Evolutionary conservation across 2,329 filamentous ascomycete species (phyloP).

Genomic region (Aspergillus neoniger): DNA sequence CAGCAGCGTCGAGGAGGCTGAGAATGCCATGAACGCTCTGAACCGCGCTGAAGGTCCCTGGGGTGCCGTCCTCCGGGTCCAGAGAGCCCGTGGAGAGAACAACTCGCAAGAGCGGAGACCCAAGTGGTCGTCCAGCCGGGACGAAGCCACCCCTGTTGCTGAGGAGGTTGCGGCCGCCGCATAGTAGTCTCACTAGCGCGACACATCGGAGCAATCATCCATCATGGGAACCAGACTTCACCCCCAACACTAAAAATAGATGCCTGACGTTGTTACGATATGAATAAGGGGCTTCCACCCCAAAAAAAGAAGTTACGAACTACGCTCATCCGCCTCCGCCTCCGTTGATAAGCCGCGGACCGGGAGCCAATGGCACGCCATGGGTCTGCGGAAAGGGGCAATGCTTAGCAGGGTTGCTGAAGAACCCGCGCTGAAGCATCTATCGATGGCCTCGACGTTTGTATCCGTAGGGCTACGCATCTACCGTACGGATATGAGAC

Average conservation of each 20-base stretch:
- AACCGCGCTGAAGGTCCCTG: slow-evolving; percentile 44
- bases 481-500: not conserved
- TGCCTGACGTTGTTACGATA: slow-evolving; percentile 9
- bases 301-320: slow-evolving; percentile 7
- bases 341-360: not conserved
- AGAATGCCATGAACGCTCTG: slow-evolving; percentile 51
- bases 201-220: not conserved
- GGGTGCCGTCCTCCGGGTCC: slow-evolving; percentile 43
- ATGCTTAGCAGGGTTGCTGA: not conserved
- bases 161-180: slow-evolving; percentile 11
- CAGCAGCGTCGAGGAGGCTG: slow-evolving; percentile 55
- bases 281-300: slow-evolving; percentile 1
- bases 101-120: slow-evolving; percentile 32
- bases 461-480: not conserved
- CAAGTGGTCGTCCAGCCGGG: slow-evolving; percentile 23
- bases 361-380: not conserved
- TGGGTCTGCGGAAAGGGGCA: not conserved
- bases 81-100: slow-evolving; percentile 43
- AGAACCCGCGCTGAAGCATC: not conserved
- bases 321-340: not conserved
- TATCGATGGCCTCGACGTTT: not conserved
- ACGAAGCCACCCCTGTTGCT: slow-evolving; percentile 9
- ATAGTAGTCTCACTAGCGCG: slow-evolving; percentile 2
- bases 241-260: slow-evolving; percentile 3
- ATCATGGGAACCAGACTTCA: not conserved